A percentile compares a stretch with the other conserved stretches of the same genome.
Evolutionary conservation across 208 protist genomes (phyloP).

Genomic region (Crithidia sp.): DNA sequence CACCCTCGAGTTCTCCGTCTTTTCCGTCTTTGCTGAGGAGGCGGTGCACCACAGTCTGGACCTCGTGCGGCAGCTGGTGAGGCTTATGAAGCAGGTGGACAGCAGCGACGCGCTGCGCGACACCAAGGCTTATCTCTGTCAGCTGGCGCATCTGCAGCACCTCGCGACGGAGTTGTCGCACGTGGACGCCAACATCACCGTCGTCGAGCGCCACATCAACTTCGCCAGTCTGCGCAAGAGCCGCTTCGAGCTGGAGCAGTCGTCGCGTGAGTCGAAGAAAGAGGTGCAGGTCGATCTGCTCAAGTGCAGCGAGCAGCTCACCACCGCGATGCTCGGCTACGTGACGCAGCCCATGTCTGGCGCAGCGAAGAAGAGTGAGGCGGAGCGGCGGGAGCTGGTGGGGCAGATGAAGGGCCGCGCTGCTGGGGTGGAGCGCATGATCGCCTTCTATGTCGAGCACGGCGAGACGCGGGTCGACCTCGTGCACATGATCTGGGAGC

Average conservation of each 20-base stretch:
- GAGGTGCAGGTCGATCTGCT: slow-evolving; percentile 78
- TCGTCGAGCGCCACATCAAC: slow-evolving; percentile 79
- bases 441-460: slow-evolving; percentile 35
- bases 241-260: slow-evolving; percentile 79
- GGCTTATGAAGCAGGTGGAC: slow-evolving; percentile 52
- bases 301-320: slow-evolving; percentile 62
- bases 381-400: slow-evolving; percentile 33
- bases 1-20: slow-evolving; percentile 84
- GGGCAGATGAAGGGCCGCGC: slow-evolving; percentile 39
- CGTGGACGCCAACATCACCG: slow-evolving; percentile 84
- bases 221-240: slow-evolving; percentile 67
- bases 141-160: slow-evolving; percentile 77
- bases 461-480: slow-evolving; percentile 37
- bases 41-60: slow-evolving; percentile 70
- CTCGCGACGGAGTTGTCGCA: slow-evolving; percentile 74
- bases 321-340: slow-evolving; percentile 52
- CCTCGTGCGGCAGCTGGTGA: slow-evolving; percentile 63
- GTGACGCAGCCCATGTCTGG: slow-evolving; percentile 61
- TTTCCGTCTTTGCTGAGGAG: slow-evolving; percentile 89
- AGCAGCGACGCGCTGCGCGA: slow-evolving; percentile 35
- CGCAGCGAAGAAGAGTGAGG: slow-evolving; percentile 44
- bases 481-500: slow-evolving; percentile 26
- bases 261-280: slow-evolving; percentile 82
- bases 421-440: slow-evolving; percentile 28
- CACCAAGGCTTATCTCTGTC: slow-evolving; percentile 65